These are phyloP conservation scores for Wickerhamomyces subpelliculosus DNA, from an alignment of 805 yeast genomes.

Conservation along the genomic window DNA sequence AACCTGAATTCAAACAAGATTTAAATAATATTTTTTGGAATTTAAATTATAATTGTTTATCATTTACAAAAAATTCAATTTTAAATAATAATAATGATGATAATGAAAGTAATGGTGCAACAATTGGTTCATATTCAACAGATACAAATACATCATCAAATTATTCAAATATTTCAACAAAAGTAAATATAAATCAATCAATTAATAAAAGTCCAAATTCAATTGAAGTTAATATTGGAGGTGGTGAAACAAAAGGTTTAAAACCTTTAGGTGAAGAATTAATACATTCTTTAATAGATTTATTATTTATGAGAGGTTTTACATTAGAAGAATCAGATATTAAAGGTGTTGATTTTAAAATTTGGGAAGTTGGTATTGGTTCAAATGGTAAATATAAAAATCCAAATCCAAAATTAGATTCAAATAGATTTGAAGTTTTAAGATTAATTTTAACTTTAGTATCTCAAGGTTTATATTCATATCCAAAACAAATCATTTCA, in stretches of 20 bases:
- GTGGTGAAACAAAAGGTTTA: not conserved
- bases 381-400: conserved; percentile 21
- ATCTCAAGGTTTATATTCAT: conserved; percentile 53
- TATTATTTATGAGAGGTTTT: conserved; percentile 53
- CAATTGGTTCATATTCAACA: conserved; percentile 23
- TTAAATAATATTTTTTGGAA: conserved; percentile 40
- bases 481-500: conserved; percentile 33
- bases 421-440: conserved; percentile 62
- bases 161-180: conserved; percentile 10
- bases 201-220: conserved; percentile 8
- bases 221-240: conserved; percentile 11
- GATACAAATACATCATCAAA: conserved; percentile 11
- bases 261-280: conserved; percentile 28
- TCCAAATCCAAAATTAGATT: conserved; percentile 41
- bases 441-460: conserved; percentile 52
- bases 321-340: conserved; percentile 31
- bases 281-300: conserved; percentile 30
- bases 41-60: conserved; percentile 7
- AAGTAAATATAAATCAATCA: conserved; percentile 1
- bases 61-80: not conserved
- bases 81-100: too few relatives aligned
- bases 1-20: conserved; percentile 27
- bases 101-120: too few relatives aligned
- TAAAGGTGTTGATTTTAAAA: conserved; percentile 29
- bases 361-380: conserved; percentile 86